Base-by-base conservation (phyloP, 2,329 filamentous ascomycete species). In the Phaeosphaeria sp. region DNA sequence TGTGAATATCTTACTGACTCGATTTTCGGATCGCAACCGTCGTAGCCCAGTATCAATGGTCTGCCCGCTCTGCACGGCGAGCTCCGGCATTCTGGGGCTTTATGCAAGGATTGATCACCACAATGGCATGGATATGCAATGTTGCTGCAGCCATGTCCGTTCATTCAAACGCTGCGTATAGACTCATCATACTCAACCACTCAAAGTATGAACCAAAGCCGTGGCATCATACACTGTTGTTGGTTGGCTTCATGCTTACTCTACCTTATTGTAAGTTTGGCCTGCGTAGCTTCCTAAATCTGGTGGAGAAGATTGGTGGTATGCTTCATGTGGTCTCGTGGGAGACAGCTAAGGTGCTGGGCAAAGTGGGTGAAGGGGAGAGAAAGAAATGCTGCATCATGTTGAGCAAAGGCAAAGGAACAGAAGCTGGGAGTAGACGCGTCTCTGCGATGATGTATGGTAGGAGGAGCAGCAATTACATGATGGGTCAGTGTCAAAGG, bases 161-260 rank as follows among this genome's bases (percentile, higher is more conserved):
- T 20, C 39, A 54, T 13, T 56, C 62, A 11, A 64, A 64, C 15
- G 56, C 58, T 9, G 39, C 63, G 2, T 55, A 59, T 23, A 63
- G 65, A 1, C 54, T 69, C 11, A 56, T 68, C n/a, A 60, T 65
- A 11, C 66, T 82, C 23, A 79, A 77, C 27, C 59, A 79, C 15
- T 55, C 61, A 0, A 57, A 54, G 1, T 80, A 81, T 57, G 51
- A 66, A 2, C 60, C 68, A 0, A 58, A 79, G 49, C 55, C 67
- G 21, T 84, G 81, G 80, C 82, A 84, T 52, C 77, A 72, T 3
- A 83, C 82, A 0, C 68, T 84, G 1, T 65, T 84, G 3, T 74
- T 79, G 54, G 81, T 78, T 56, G 79, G 77, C 0, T 67, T 81
- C 20, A 69, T 50, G 15, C 72, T 56, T 3, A 21, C 71, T 1